Evolutionary conservation across 2,329 filamentous ascomycete genomes (phyloP), one percentile per base, ranked within the genome.

Genomic region (Lecanoromycetidae sp.): DNA sequence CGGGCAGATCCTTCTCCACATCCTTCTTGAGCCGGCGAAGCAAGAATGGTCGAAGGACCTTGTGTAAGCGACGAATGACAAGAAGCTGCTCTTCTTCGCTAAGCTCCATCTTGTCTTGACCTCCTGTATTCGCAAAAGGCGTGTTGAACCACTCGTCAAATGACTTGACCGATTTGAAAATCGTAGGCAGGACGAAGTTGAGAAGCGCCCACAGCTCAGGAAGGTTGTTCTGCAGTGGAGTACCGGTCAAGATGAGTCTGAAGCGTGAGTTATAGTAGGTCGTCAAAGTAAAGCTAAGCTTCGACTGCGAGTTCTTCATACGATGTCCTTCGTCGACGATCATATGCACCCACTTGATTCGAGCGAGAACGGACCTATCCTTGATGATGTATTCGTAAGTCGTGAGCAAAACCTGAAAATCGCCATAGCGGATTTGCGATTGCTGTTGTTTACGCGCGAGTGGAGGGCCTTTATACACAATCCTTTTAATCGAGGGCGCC

Each of bases 141-240:
- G 91, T 98, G 63, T 96, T 98, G 79, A 98, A 98, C 91, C 91
- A 98, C 65, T 98, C 91, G 63, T 98, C 91, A 61, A 98, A 98
- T 2, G 90, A 96, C 63, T 91, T 95, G 53, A 90, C 87, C 2
- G 91, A 96, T 65, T 98, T 98, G 80, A 98, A 98, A 56, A 98
- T 98, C 57, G 87, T 96, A 3, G 91, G 91, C 40, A 98, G 72
- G 33, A 95, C 91, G 64, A 98, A 98, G 70, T 98, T 98, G 60
- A 98, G 83, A 72, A 98, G 82, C 22, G 91, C 87, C 91, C 91
- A 98, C 58, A 98, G 70, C 63, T 98, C 91, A 3, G 87, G 80
- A 33, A 98, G 72, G 63, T 96, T 98, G 70, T 98, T 98, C 66
- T 98, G 90, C 25, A 98, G 72, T 4, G 91, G 91, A 4, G 91